Conservation (phyloP, 352 stramenopile genomes). For the Halophytophthora polymorphica region DNA sequence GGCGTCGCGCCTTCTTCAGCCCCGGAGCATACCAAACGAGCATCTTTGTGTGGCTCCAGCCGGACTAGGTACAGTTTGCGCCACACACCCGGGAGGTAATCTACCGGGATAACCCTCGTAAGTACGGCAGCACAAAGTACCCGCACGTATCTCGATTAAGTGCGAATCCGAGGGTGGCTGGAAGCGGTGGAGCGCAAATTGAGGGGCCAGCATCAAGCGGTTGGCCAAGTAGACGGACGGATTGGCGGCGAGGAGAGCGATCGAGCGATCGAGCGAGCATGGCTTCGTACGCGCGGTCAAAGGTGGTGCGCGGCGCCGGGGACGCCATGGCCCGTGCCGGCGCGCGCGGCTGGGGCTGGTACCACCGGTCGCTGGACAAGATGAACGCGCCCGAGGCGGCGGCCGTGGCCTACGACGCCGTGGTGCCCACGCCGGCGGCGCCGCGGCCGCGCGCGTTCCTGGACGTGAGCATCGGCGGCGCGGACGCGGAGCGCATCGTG, state of each 20-base stretch:
- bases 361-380: constrained; percentile 78
- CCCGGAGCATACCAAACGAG: too few relatives aligned
- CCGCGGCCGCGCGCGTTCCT: constrained; percentile 71
- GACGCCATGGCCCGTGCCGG: constrained; percentile 56
- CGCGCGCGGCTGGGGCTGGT: constrained; percentile 79
- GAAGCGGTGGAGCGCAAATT: constrained; percentile 8
- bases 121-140: too few relatives aligned
- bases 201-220: too few relatives aligned
- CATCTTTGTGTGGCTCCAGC: too few relatives aligned
- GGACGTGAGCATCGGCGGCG: constrained; percentile 80
- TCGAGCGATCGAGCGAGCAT: constrained; percentile 18
- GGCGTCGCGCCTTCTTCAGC: too few relatives aligned
- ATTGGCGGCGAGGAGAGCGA: constrained; percentile 10
- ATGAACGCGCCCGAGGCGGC: constrained; percentile 73
- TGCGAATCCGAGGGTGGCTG: constrained; percentile 23
- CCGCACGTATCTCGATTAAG: neutral
- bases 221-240: neutral
- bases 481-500: constrained; percentile 70
- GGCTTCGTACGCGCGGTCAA: constrained; percentile 57
- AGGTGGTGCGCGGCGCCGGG: constrained; percentile 53
- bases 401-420: constrained; percentile 59
- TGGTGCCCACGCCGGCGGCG: constrained; percentile 46
- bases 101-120: too few relatives aligned
- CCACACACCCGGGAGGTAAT: too few relatives aligned
- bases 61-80: too few relatives aligned